Conservation (phyloP, 805 yeast genomes). For the Kazachstania kunashirensis region DNA sequence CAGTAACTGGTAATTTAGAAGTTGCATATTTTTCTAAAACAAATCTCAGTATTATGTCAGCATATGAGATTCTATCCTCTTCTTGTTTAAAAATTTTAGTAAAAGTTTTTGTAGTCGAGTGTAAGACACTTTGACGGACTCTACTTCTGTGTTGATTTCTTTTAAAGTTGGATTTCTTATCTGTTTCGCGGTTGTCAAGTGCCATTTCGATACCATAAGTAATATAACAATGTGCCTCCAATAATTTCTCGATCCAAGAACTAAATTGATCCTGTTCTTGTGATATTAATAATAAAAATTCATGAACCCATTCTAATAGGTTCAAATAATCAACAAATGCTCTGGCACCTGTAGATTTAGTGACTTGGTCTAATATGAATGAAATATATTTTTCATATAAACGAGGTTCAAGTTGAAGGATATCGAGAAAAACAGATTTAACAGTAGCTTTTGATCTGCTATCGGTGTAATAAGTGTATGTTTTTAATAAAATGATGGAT, state of each 20-base stretch:
- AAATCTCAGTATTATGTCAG: conserved; percentile 8
- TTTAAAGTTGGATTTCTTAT: conserved; percentile 14
- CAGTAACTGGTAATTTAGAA: conserved; percentile 27
- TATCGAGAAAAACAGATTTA: conserved; percentile 31
- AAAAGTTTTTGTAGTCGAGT: conserved; percentile 21
- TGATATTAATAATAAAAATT: conserved; percentile 23
- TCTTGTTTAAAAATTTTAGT: conserved; percentile 19
- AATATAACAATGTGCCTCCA: conserved; percentile 32
- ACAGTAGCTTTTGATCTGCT: conserved; percentile 38
- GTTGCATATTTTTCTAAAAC: conserved; percentile 10
- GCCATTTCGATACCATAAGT: conserved; percentile 23
- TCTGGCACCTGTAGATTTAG: conserved; percentile 30
- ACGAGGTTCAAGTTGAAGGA: conserved; percentile 29
- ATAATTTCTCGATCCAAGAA: conserved; percentile 29
- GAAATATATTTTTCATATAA: conserved; percentile 31
- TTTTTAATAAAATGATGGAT: conserved; percentile 34
- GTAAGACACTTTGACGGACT: conserved; percentile 30
- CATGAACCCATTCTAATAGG: conserved; percentile 48
- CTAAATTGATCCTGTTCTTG: conserved; percentile 20
- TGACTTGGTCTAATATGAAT: conserved; percentile 31
- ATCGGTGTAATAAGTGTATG: conserved; percentile 45
- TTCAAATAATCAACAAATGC: conserved; percentile 51
- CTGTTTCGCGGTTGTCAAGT: conserved; percentile 18
- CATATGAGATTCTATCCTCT: conserved; percentile 7
- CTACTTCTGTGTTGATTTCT: conserved; percentile 35